Base-by-base conservation (phyloP, 345 rosid genomes). In the Orychophragmus violaceus region DNA sequence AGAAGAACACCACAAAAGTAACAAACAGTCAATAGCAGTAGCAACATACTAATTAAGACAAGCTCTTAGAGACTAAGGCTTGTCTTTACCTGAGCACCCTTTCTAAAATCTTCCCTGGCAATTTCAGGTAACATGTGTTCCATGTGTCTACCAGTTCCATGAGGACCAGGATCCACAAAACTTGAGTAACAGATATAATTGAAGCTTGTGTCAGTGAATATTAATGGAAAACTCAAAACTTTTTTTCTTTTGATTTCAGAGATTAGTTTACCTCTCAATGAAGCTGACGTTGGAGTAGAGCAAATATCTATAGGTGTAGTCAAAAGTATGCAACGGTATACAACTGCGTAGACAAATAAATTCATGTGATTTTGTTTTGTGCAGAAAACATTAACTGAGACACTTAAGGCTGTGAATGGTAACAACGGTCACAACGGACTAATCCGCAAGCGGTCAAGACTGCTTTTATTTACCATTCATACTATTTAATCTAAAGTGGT, bases 81-180 rank as follows among this genome's bases (percentile, higher is more conserved):
- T 50, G 69, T 45, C 49, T 45, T 70, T 75, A 94, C 99, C 97
- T 94, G 99, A 17, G 99, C 99, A 74, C 99, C 97, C 82, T 94
- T 94, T 77, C 99, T 82, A 68, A 94, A 94, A 77, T 94, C 90
- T 70, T 85, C 87, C 79, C 68, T 77, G 65, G 84, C 82, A n/a
- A 94, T 70, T 78, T 88, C 99, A 33, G 99, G 99, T 64, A 85
- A 70, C 99, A 94, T 94, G 74, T 84, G 89, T 27, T 90, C 96
- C 53, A 92, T 83, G 70, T 94, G 90, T 77, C 99, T 83, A 62
- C 99, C 99, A 41, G 87, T 90, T 57, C 99, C 99, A 82, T 90
- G 97, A 0, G 91, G 97, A 60, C 99, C 99, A 59, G 90, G 95
- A 82, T 94, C 99, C 71, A 77, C 77, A 82, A 94, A 94, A 79